Conservation (phyloP, 1,139 yeast genomes). For the Diutina mesorugosa region DNA sequence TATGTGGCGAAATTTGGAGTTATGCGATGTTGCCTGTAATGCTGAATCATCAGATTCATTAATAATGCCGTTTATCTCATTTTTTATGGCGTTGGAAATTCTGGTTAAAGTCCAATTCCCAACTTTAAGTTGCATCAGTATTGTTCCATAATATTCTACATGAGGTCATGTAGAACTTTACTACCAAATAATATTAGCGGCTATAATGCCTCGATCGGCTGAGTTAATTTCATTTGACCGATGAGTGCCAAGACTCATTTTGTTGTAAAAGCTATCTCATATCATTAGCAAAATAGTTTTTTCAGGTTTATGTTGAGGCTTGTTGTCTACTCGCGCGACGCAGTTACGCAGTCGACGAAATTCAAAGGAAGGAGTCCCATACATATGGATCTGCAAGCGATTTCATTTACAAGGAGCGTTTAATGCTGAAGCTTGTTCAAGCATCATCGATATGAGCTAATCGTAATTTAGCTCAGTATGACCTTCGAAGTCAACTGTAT, state of each 20-base stretch:
- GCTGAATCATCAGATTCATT: background rate
- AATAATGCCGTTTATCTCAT: background rate
- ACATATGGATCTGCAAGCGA: background rate
- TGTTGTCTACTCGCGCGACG: background rate
- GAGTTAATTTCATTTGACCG: background rate
- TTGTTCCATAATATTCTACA: background rate
- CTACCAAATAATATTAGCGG: background rate
- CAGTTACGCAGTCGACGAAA: background rate
- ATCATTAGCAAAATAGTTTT: too few species aligned
- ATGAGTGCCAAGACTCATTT: background rate
- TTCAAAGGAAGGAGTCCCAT: background rate
- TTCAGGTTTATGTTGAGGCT: too few species aligned
- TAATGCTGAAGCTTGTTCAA: background rate
- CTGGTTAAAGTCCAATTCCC: background rate
- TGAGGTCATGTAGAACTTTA: background rate
- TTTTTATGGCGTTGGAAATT: background rate
- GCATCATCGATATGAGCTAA: background rate
- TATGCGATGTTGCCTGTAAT: background rate
- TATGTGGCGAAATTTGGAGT: background rate
- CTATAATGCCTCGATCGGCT: background rate
- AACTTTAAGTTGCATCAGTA: background rate
- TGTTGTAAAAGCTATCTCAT: background rate
- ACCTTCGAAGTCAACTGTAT: background rate
- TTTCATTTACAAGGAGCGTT: background rate
- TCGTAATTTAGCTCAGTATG: too few species aligned